Evolutionary conservation across 2,329 filamentous ascomycete species (phyloP).

Genomic region (Macrophomina phaseolina): DNA sequence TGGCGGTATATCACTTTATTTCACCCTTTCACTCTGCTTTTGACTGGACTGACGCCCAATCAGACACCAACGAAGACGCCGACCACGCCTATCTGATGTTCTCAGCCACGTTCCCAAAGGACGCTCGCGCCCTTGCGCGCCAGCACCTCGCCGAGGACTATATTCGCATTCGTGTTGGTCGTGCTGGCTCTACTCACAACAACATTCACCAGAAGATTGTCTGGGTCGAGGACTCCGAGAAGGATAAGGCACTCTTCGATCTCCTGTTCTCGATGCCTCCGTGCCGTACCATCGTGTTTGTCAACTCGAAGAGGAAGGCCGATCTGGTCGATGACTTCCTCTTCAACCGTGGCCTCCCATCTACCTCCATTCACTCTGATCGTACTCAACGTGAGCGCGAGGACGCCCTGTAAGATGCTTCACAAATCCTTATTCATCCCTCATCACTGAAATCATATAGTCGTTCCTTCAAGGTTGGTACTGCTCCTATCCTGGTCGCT

Average conservation of each 20-base stretch:
- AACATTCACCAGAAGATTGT: slow-evolving; percentile 83
- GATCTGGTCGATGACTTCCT: slow-evolving; percentile 89
- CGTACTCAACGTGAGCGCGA: slow-evolving; percentile 91
- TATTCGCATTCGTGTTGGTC: slow-evolving; percentile 83
- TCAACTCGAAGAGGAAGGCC: slow-evolving; percentile 77
- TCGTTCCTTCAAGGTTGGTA: slow-evolving; percentile 77
- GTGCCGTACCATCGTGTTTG: slow-evolving; percentile 85
- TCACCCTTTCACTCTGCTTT: not conserved
- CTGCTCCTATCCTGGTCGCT: slow-evolving; percentile 79
- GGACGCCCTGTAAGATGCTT: slow-evolving; percentile 71
- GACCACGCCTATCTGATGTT: slow-evolving; percentile 80
- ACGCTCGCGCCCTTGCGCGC: slow-evolving; percentile 75
- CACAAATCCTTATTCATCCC: not conserved
- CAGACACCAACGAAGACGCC: slow-evolving; percentile 75
- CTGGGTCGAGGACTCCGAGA: slow-evolving; percentile 67
- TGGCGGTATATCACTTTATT: slow-evolving; percentile 62
- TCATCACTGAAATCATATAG: slow-evolving; percentile 42
- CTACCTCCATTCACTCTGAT: slow-evolving; percentile 85
- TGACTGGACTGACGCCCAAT: slow-evolving; percentile 27
- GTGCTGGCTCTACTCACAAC: slow-evolving; percentile 78
- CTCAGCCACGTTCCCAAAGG: slow-evolving; percentile 90
- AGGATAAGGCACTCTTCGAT: slow-evolving; percentile 74
- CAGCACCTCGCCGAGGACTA: slow-evolving; percentile 76
- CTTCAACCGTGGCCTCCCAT: slow-evolving; percentile 79
- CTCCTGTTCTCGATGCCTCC: slow-evolving; percentile 73